Evolutionary conservation across 2,329 filamentous ascomycete genomes (phyloP).

Genomic region (Hyphodiscus sp.): DNA sequence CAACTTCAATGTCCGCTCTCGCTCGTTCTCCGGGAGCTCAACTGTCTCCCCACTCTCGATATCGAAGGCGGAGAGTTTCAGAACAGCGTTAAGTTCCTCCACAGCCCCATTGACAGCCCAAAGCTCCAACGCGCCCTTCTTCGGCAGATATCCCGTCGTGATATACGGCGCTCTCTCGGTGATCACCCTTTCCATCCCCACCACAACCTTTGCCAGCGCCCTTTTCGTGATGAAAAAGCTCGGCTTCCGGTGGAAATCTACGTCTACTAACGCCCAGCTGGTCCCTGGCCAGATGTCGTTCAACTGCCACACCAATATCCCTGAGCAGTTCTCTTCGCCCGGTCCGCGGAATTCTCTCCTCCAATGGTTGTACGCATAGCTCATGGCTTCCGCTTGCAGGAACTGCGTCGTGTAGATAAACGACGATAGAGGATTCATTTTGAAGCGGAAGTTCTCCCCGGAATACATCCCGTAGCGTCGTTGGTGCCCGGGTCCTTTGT

Average conservation of each 20-base stretch:
- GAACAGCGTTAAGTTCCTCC: constrained; percentile 4
- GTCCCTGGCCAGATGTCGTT: constrained; percentile 66
- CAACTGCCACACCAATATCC: constrained; percentile 62
- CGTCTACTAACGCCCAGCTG: constrained; percentile 60
- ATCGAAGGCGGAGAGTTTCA: constrained; percentile 47
- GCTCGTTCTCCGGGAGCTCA: constrained; percentile 36
- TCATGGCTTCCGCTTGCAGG: constrained; percentile 27
- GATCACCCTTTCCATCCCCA: constrained; percentile 20
- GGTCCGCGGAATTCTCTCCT: constrained; percentile 19
- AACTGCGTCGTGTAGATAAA: constrained; percentile 27
- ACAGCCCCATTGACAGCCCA: constrained; percentile 20
- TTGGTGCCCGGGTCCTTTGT: constrained; percentile 48
- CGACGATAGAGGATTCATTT: constrained; percentile 18
- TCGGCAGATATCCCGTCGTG: constrained; percentile 11
- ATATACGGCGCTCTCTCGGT: constrained; percentile 15
- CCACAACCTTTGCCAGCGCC: constrained; percentile 30
- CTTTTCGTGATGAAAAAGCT: constrained; percentile 46
- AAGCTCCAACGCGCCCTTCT: constrained; percentile 12
- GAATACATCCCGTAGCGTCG: constrained; percentile 38
- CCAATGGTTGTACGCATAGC: constrained; percentile 27
- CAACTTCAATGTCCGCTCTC: constrained; percentile 10
- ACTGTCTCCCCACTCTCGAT: constrained; percentile 51
- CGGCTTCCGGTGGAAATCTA: constrained; percentile 43
- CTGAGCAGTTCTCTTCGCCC: constrained; percentile 42
- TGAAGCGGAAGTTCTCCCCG: constrained; percentile 26